These are phyloP conservation scores for Aristolochia fimbriata DNA, from an alignment of 164 flowering plant species.

Conservation along the genomic window DNA sequence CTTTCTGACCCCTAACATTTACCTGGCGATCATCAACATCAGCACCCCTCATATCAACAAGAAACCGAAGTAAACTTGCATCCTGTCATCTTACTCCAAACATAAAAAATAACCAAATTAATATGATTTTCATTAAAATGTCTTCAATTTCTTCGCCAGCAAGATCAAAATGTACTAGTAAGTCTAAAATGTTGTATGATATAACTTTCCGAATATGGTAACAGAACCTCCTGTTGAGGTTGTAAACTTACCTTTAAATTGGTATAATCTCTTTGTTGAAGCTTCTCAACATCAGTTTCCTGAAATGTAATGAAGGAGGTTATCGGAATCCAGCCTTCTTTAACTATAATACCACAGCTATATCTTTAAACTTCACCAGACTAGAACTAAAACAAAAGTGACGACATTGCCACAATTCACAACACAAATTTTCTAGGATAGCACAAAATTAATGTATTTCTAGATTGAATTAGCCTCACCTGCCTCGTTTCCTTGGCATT, in stretches of 20 bases:
- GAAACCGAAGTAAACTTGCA: slow-evolving; percentile 89
- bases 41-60: slow-evolving; percentile 95
- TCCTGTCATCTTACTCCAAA: slow-evolving; percentile 48
- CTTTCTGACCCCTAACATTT: slow-evolving; percentile 1
- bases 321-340: neutral
- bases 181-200: neutral
- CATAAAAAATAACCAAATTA: neutral
- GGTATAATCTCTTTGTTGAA: slow-evolving; percentile 84
- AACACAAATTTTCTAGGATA: neutral
- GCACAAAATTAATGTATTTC: neutral
- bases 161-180: neutral
- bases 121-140: too few relatives aligned
- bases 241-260: slow-evolving; percentile 56
- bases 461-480: slow-evolving; percentile 32
- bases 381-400: too few relatives aligned
- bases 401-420: too few relatives aligned
- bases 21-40: slow-evolving; percentile 96
- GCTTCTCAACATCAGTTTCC: slow-evolving; percentile 94
- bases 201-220: too few relatives aligned
- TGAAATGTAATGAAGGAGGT: slow-evolving; percentile 11
- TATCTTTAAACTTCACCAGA: too few relatives aligned
- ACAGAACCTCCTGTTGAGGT: neutral
- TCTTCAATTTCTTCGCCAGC: too few relatives aligned
- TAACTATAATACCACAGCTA: neutral
- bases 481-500: slow-evolving; percentile 92